These are phyloP conservation scores for Talaromyces wortmannii DNA, from an alignment of 495 filamentous ascomycete species.

Conservation along the genomic window DNA sequence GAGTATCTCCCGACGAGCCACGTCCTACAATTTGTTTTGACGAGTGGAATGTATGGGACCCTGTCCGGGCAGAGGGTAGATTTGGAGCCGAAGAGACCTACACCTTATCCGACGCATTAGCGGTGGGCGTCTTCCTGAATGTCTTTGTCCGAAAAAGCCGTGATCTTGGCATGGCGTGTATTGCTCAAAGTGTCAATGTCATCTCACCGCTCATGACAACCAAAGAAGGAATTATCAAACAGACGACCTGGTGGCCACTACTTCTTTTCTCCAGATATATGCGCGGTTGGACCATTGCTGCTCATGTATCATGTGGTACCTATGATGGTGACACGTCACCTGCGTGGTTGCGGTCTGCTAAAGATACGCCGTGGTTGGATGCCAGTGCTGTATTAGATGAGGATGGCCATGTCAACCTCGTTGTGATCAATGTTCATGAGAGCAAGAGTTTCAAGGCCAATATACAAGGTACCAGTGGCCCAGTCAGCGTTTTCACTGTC, in stretches of 20 bases:
- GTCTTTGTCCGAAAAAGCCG: constrained; percentile 71
- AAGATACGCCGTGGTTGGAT: constrained; percentile 66
- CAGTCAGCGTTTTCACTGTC: constrained; percentile 52
- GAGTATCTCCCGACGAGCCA: constrained; percentile 46
- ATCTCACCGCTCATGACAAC: constrained; percentile 72
- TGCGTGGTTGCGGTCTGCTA: constrained; percentile 52
- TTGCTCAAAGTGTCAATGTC: constrained; percentile 74
- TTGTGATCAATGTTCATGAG: constrained; percentile 63
- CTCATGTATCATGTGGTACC: constrained; percentile 49
- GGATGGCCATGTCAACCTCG: constrained; percentile 54
- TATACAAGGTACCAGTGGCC: constrained; percentile 43
- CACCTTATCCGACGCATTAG: constrained; percentile 68
- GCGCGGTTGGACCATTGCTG: constrained; percentile 59
- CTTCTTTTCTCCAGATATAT: constrained; percentile 67
- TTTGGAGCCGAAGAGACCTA: constrained; percentile 64
- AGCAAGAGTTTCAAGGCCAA: constrained; percentile 47
- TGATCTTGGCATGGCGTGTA: constrained; percentile 72
- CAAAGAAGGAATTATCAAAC: constrained; percentile 53
- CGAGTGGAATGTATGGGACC: constrained; percentile 85
- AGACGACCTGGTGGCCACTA: constrained; percentile 74
- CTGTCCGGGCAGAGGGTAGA: constrained; percentile 61
- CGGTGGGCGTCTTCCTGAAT: constrained; percentile 68
- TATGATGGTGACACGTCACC: constrained; percentile 62
- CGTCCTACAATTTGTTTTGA: constrained; percentile 72
- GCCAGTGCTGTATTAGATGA: constrained; percentile 58